Base-by-base conservation (phyloP, 805 yeast species). In the Kodamaea nitidulidarum region DNA sequence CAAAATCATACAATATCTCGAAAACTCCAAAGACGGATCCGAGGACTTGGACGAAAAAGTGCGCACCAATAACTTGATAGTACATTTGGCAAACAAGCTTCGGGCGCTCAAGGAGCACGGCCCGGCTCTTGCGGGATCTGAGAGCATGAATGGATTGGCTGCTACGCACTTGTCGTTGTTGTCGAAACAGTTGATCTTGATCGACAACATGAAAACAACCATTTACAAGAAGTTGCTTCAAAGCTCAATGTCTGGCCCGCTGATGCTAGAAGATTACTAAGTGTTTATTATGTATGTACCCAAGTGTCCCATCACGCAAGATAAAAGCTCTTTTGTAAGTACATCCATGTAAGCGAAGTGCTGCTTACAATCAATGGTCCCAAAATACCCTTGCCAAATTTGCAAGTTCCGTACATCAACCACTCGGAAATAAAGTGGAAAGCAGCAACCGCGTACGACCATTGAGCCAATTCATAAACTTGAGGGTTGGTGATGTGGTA, bases 281-380 rank as follows among this genome's bases (percentile, higher is more conserved):
- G n/a, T n/a, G n/a, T n/a, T n/a, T n/a, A n/a, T n/a, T n/a, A n/a
- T n/a, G n/a, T n/a, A n/a, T n/a, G 9, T n/a, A 15, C 16, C 14
- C 14, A 15, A 20, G 22, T 20, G 22, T 20, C 22, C 22, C 22
- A 6, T 20, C 6, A 25, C n/a, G 27, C 17, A 27, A 33, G 32
- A 54, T 87, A 88, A 56, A 65, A 81, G 43, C 75, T 82, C 55
- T 75, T 80, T 58, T 85, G 91, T 6, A 56, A 50, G 46, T 73
- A 63, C 95, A 90, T 87, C 97, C 98, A 90, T 11, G 70, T 54
- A 44, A 84, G 70, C 22, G 80, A 66, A 8, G 86, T 72, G 3
- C 93, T 76, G 34, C 91, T 95, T 16, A 69, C 73, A 35, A 91
- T 59, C 52, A 88, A 71, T 8, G 98, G 98, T 3, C 98, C 98